These are phyloP conservation scores for Pichiaceae sp. DNA, from an alignment of 1,139 yeast species.

Conservation along the genomic window DNA sequence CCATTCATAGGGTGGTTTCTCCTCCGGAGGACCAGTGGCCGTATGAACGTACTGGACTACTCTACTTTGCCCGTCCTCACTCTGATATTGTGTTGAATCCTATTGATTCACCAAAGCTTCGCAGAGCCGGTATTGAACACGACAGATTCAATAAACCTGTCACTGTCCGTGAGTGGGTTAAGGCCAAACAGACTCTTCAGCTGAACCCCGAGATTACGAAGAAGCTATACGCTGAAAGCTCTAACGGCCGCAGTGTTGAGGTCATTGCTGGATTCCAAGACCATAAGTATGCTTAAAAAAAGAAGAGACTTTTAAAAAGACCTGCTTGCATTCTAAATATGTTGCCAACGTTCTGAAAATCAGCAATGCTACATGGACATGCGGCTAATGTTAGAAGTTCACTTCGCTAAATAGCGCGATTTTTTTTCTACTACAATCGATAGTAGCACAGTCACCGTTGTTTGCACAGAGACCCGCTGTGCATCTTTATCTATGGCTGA, in stretches of 20 bases:
- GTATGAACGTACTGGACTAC: conserved; percentile 14
- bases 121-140: neutral
- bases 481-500: too few species aligned
- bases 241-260: neutral
- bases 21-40: conserved; percentile 26
- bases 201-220: neutral
- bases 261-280: neutral
- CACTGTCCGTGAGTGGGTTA: neutral
- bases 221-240: neutral
- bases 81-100: conserved; percentile 2
- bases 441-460: too few species aligned
- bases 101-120: neutral
- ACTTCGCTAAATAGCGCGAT: too few species aligned
- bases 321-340: too few species aligned
- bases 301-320: too few species aligned
- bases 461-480: too few species aligned
- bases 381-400: too few species aligned
- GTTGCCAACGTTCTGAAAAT: too few species aligned
- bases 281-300: neutral
- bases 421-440: too few species aligned
- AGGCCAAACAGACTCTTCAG: neutral
- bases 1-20: conserved; percentile 24
- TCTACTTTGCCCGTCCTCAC: conserved; percentile 5
- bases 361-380: too few species aligned
- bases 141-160: neutral